Conservation (phyloP, 2,329 filamentous ascomycete species). For the Epichloe coenophiala region DNA sequence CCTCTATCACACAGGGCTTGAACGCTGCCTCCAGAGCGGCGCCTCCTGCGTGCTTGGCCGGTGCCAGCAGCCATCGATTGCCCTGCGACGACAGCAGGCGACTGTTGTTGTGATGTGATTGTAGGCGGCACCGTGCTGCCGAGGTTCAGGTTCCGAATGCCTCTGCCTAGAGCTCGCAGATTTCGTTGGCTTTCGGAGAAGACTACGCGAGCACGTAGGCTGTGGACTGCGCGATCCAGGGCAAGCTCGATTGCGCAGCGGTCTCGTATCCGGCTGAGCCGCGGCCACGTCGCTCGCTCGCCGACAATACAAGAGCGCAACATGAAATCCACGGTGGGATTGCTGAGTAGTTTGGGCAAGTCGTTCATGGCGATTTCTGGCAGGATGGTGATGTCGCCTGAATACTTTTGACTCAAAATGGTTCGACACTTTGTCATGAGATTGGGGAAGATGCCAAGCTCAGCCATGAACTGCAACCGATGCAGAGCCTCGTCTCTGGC, state of each 20-base stretch:
- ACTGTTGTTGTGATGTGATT: background rate
- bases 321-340: conserved; percentile 83
- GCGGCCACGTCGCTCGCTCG: conserved; percentile 84
- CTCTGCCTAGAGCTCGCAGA: conserved; percentile 31
- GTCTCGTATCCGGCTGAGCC: conserved; percentile 71
- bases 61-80: conserved; percentile 4
- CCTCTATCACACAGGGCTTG: conserved; percentile 24
- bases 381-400: conserved; percentile 88
- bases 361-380: conserved; percentile 65
- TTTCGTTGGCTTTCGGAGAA: conserved; percentile 55
- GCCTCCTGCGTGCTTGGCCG: conserved; percentile 25
- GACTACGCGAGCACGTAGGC: conserved; percentile 52
- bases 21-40: conserved; percentile 37
- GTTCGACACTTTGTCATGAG: conserved; percentile 65
- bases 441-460: conserved; percentile 69
- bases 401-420: conserved; percentile 81
- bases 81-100: background rate
- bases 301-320: conserved; percentile 60
- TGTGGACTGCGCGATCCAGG: conserved; percentile 61
- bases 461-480: conserved; percentile 65
- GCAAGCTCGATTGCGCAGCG: conserved; percentile 81
- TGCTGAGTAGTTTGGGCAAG: conserved; percentile 64
- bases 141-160: conserved; percentile 15
- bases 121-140: conserved; percentile 7
- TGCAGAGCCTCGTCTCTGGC: conserved; percentile 72